These are phyloP conservation scores for Marasmius tenuissimus DNA, from an alignment of 1,284 basidiomycete species.

Conservation along the genomic window DNA sequence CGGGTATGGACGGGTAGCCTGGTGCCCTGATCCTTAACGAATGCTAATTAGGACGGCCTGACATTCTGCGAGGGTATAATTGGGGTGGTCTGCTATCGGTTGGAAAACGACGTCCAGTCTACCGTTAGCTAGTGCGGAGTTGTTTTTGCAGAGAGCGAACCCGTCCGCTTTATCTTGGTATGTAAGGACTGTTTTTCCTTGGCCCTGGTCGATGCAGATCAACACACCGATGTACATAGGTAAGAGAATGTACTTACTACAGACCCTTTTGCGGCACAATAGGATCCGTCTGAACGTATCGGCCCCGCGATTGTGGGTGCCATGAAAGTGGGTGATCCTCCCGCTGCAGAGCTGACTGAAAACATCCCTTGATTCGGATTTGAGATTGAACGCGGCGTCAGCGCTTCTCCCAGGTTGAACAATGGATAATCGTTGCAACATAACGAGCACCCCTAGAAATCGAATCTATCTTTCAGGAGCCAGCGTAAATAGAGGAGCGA, in stretches of 20 bases:
- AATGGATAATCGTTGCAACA: constrained; percentile 42
- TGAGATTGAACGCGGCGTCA: constrained; percentile 34
- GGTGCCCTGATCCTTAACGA: background rate
- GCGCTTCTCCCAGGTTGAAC: constrained; percentile 33
- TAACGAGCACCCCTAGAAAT: constrained; percentile 30
- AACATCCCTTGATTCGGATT: constrained; percentile 36
- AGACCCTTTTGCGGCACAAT: background rate
- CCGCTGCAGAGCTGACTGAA: constrained; percentile 33
- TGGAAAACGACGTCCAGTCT: constrained; percentile 38
- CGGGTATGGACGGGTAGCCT: background rate
- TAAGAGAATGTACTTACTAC: no score
- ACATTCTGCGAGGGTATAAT: constrained; percentile 35
- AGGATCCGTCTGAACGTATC: background rate
- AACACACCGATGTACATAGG: background rate
- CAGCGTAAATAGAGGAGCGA: background rate
- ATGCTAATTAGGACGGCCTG: constrained; percentile 34
- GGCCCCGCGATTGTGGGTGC: constrained; percentile 27
- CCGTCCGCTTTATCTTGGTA: constrained; percentile 35
- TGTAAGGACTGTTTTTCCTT: constrained; percentile 28
- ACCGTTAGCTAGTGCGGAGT: constrained; percentile 33
- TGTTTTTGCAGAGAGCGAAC: constrained; percentile 40
- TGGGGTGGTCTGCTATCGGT: constrained; percentile 37
- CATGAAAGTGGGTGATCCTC: constrained; percentile 40
- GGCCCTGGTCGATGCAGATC: constrained; percentile 18
- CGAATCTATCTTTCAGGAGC: background rate